These are phyloP conservation scores for Melanomma pulvis-pyrius DNA, from an alignment of 495 filamentous ascomycete species.

Conservation along the genomic window DNA sequence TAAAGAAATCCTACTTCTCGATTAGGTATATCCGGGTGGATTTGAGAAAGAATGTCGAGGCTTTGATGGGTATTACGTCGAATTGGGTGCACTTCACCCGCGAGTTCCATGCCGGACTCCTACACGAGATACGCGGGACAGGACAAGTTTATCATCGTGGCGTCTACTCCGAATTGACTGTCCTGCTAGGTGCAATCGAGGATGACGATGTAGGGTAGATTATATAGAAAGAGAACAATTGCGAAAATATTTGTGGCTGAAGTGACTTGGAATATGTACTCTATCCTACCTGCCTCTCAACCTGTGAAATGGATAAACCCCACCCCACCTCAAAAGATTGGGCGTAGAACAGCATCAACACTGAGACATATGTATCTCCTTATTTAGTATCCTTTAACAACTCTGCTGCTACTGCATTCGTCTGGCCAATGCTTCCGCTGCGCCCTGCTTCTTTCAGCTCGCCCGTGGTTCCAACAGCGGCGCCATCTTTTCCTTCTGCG, in stretches of 20 bases:
- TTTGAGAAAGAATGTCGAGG: neutral
- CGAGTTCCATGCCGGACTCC: too few species aligned
- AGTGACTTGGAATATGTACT: neutral
- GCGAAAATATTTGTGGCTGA: too few species aligned
- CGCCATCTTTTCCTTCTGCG: constrained; percentile 45
- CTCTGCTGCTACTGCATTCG: constrained; percentile 52
- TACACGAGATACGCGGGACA: too few species aligned
- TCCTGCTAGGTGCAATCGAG: too few species aligned
- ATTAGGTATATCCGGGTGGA: too few species aligned
- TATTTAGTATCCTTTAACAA: constrained; percentile 43
- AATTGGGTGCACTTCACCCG: too few species aligned
- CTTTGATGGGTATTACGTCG: neutral
- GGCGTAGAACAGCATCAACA: too few species aligned
- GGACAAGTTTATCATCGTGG: too few species aligned
- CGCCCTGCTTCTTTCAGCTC: constrained; percentile 45
- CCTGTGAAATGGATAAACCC: neutral
- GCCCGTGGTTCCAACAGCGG: constrained; percentile 35
- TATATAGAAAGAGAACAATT: too few species aligned
- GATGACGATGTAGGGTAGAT: too few species aligned
- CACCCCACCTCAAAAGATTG: neutral
- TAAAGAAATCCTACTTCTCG: too few species aligned
- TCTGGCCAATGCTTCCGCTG: constrained; percentile 47
- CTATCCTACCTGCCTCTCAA: neutral
- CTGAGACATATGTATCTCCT: neutral
- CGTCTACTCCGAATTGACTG: too few species aligned